A percentile compares a stretch with the other conserved stretches of the same genome.
Conservation (phyloP, 1,284 basidiomycete species). For the Tilletiopsis washingtonensis region DNA sequence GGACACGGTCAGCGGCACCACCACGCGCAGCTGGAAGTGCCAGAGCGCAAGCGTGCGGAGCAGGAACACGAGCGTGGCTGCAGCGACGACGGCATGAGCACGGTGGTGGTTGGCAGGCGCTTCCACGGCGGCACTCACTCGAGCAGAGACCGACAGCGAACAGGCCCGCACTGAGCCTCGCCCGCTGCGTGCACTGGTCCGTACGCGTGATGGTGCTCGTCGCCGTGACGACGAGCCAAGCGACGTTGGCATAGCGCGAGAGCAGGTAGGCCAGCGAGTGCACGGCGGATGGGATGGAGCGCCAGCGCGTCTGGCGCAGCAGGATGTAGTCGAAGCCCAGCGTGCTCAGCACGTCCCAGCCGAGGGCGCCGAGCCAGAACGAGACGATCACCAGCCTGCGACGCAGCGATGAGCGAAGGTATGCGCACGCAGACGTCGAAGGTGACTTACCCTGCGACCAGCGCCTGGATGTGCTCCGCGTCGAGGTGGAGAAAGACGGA, state of each 20-base stretch:
- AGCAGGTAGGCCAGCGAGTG: conserved; percentile 33
- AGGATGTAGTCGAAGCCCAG: conserved; percentile 26
- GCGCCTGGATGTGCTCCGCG: background rate
- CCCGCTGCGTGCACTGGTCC: conserved; percentile 16
- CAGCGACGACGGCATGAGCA: too few relatives aligned
- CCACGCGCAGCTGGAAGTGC: conserved; percentile 21
- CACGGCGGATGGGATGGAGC: conserved; percentile 20
- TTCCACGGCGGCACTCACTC: conserved; percentile 3
- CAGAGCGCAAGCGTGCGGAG: conserved; percentile 32
- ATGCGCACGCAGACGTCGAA: background rate
- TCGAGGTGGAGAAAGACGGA: background rate
- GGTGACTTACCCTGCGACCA: background rate
- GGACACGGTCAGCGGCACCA: conserved; percentile 19
- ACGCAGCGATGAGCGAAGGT: background rate
- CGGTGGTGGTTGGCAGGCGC: too few relatives aligned
- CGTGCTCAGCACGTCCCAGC: conserved; percentile 36
- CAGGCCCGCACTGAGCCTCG: conserved; percentile 17
- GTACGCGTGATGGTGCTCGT: conserved; percentile 25
- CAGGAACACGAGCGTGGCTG: conserved; percentile 30
- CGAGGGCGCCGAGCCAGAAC: conserved; percentile 37
- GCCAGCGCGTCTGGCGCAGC: conserved; percentile 24
- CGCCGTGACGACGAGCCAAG: conserved; percentile 26
- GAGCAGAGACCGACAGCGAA: conserved; percentile 27
- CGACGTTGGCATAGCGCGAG: conserved; percentile 26
- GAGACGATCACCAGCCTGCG: conserved; percentile 26